Percentiles rank a stretch among this genome's conserved stretches.
phyloP scores from a whole-genome alignment of 140 eudicot genomes.

The Senecio squalidus region DNA sequence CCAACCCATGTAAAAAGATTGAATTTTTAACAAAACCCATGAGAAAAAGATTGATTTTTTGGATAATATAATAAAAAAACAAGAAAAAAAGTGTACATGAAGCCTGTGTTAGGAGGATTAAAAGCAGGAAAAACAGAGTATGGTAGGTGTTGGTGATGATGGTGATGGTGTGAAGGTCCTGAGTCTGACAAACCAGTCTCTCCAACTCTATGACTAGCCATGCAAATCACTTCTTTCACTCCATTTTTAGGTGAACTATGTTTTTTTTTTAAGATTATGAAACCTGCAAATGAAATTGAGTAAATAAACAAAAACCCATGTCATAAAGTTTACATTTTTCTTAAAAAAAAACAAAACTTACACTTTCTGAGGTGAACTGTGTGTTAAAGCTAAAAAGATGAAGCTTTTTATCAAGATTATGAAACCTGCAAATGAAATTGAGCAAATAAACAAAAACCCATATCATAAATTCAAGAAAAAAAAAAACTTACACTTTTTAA shows the following conservation, averaged over 20 bases:
- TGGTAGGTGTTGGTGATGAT: constrained; percentile 50
- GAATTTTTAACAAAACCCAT: too few species aligned
- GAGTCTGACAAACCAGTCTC: constrained; percentile 66
- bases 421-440: too few species aligned
- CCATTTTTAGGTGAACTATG: too few species aligned
- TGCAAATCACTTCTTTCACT: constrained; percentile 41
- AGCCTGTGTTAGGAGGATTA: constrained; percentile 44
- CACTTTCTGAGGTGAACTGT: too few species aligned
- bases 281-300: constrained; percentile 21
- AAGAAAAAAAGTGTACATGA: constrained; percentile 37
- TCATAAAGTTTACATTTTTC: constrained; percentile 12
- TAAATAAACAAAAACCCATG: constrained; percentile 14
- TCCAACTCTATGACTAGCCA: constrained; percentile 82
- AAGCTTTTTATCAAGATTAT: too few species aligned
- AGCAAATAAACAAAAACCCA: not conserved
- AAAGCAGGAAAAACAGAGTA: constrained; percentile 59
- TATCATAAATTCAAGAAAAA: constrained; percentile 1
- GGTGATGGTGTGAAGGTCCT: constrained; percentile 58
- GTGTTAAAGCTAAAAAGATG: too few species aligned
- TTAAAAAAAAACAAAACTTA: too few species aligned
- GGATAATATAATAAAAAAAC: not conserved
- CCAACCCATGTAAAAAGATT: not conserved
- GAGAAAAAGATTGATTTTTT: not conserved
- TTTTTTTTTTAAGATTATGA: constrained; percentile 26
- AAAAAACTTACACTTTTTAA: constrained; percentile 6